Base-by-base conservation (phyloP, 2,329 filamentous ascomycete species). In the Cercospora sojina region DNA sequence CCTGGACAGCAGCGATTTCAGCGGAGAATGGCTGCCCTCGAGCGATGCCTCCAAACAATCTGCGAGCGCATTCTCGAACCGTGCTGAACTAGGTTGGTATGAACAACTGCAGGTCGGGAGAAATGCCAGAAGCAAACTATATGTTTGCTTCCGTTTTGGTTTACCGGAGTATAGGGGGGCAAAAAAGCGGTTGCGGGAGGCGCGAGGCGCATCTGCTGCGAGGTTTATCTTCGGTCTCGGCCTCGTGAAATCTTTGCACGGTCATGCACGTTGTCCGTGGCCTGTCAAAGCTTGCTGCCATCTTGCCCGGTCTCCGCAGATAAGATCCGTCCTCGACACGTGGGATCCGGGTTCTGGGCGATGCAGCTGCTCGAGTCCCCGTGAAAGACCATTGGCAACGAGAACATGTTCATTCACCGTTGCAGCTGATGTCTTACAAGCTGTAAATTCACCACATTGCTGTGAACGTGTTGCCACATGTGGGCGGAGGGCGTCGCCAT, bases 261-360 rank as follows among this genome's bases (percentile, higher is more conserved):
- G 51, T 29, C 9, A 56, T 31, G 51, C 51, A 56, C 51, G 27
- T 20, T 31, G 25, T 25, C 51, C 51, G 23, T 12, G 41, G 51
- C 51, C 25, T 56, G 51, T 18, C n/a, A 35, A 25, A 59, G 57
- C 35, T 47, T 59, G 13, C 32, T 23, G 57, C 23, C 57, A 47
- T 16, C 13, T 31, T n/a, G 51, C 51, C 57, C 23, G 38, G 57
- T 41, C 18, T 43, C 23, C 25, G 43, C 43, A 35, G 59, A 62
- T 62, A 62, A 62, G 59, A 62, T 62, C 47, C 59, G 59, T 55
- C 43, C 12, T 27, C 16, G 13, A 43, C 59, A 62, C 59, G 59
- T 62, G 59, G 43, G n/a, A 20, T 18, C 59, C 59, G 29, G 59
- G 59, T 62, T 62, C 43, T 61, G 9, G 27, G 5, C 16, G 13